These are phyloP conservation scores for Artemisia annua DNA, from an alignment of 129 eudicot species.

Conservation along the genomic window DNA sequence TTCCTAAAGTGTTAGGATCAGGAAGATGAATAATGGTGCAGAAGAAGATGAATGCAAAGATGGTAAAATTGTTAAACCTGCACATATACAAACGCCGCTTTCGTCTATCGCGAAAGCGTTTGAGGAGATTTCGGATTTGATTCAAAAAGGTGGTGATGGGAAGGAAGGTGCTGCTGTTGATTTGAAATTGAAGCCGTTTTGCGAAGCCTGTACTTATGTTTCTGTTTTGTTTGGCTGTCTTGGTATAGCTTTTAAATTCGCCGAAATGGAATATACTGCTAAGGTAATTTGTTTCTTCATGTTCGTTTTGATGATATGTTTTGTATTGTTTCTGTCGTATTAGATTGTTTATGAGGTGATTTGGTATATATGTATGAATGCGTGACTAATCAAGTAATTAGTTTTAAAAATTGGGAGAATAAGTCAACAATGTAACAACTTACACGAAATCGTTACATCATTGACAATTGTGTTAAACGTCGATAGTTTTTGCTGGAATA, in stretches of 20 bases:
- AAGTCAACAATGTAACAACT: background rate
- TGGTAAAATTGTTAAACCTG: background rate
- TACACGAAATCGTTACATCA: background rate
- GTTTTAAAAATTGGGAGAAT: background rate
- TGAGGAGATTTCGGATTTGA: conserved; percentile 56
- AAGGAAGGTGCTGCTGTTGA: conserved; percentile 35
- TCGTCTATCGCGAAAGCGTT: conserved; percentile 70
- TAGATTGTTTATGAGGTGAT: background rate
- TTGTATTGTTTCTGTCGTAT: background rate
- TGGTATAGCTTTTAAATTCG: conserved; percentile 81
- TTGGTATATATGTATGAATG: background rate
- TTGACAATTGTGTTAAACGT: too few species aligned
- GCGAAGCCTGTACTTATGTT: conserved; percentile 73
- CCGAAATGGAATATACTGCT: conserved; percentile 69
- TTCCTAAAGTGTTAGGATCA: conserved; percentile 26
- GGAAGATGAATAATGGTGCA: conserved; percentile 28
- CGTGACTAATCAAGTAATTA: background rate
- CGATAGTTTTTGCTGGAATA: too few species aligned
- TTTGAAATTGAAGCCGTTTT: conserved; percentile 72
- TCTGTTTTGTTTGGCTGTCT: conserved; percentile 77
- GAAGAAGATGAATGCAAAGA: conserved; percentile 34
- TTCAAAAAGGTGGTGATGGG: conserved; percentile 26
- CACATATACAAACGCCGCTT: conserved; percentile 46
- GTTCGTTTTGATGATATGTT: background rate
- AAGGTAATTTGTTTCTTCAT: conserved; percentile 46